Conservation (phyloP, 345 rosid genomes). For the Rhodamnia rubescens region DNA sequence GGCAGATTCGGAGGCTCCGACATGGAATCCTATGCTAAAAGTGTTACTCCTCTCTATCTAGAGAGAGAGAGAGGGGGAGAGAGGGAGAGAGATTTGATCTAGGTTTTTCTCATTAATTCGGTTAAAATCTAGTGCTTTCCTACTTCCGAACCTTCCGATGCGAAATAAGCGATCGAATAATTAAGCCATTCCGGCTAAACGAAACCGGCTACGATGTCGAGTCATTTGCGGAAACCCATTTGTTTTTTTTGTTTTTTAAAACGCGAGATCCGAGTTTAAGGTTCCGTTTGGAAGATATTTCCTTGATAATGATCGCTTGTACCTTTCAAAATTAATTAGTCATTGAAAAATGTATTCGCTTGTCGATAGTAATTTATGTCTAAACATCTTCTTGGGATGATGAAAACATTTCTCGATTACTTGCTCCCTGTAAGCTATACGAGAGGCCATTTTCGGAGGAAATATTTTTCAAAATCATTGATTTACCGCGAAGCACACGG, state of each 20-base stretch:
- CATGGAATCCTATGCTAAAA: background rate
- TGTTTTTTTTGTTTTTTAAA: background rate
- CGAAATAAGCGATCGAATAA: accelerated
- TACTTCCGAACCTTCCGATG: background rate
- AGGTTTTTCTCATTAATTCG: background rate
- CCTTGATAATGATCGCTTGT: too few relatives aligned
- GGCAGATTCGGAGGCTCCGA: background rate
- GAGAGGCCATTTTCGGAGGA: too few relatives aligned
- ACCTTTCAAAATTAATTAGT: too few relatives aligned
- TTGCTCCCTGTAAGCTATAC: too few relatives aligned
- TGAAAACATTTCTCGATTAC: too few relatives aligned
- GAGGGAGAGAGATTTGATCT: background rate
- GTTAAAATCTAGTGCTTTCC: background rate
- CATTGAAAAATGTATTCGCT: too few relatives aligned
- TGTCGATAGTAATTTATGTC: too few relatives aligned
- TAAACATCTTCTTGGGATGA: too few relatives aligned
- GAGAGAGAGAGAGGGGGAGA: background rate
- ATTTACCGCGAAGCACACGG: too few relatives aligned
- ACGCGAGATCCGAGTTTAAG: too few relatives aligned
- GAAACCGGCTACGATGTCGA: background rate
- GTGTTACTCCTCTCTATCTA: background rate
- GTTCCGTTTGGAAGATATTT: too few relatives aligned
- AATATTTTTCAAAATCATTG: too few relatives aligned
- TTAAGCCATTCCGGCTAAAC: background rate
- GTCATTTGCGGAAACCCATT: background rate